Evolutionary conservation across 1,139 yeast species (phyloP).

Genomic region (Wickerhamomyces sp.): DNA sequence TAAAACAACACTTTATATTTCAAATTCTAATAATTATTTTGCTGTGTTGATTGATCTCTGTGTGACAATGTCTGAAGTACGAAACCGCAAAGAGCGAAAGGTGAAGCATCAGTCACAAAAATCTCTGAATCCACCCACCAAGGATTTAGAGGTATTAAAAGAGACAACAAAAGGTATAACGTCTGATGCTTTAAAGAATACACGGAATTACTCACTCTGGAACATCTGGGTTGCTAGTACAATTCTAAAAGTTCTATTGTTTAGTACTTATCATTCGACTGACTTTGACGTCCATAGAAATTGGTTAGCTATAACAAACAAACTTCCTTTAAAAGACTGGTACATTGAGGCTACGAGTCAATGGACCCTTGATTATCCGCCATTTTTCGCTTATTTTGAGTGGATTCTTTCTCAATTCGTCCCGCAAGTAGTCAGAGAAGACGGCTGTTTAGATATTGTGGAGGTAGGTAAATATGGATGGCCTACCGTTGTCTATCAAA

Average conservation of each 20-base stretch:
- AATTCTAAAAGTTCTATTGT: conserved; percentile 47
- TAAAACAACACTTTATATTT: no score
- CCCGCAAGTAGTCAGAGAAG: conserved; percentile 56
- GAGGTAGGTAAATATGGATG: conserved; percentile 63
- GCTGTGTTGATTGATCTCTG: no score
- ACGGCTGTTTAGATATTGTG: conserved; percentile 76
- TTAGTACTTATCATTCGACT: conserved; percentile 64
- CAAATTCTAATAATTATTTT: no score
- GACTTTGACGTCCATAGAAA: conserved; percentile 97
- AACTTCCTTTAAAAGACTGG: conserved; percentile 78
- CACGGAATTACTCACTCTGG: conserved; percentile 46
- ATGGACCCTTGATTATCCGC: conserved; percentile 98
- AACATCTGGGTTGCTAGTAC: conserved; percentile 62
- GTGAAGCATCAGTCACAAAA: neutral
- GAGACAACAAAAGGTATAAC: no score
- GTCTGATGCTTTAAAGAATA: no score
- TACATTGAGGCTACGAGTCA: conserved; percentile 78
- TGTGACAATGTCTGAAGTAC: conserved; percentile 13
- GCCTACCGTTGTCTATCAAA: conserved; percentile 78
- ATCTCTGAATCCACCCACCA: neutral
- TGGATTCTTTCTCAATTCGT: conserved; percentile 71
- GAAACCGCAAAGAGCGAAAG: conserved; percentile 6
- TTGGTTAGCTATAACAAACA: conserved; percentile 89
- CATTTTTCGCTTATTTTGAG: conserved; percentile 94
- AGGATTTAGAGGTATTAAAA: neutral